Base-by-base conservation (phyloP, 306 rosid species). In the Sicyos edulis region DNA sequence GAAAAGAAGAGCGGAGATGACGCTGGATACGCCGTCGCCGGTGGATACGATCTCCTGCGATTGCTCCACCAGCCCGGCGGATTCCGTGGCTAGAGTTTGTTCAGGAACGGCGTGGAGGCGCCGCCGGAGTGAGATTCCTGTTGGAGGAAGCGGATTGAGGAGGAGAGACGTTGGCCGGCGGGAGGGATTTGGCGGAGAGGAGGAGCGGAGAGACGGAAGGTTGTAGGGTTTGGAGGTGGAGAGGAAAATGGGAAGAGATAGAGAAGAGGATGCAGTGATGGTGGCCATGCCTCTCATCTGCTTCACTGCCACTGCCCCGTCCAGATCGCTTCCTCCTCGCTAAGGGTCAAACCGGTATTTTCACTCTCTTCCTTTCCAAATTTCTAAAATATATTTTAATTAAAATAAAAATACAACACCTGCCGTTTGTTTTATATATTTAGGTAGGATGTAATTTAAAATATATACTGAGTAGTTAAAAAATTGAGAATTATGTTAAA, bases 271-370 rank as follows among this genome's bases (percentile, higher is more conserved):
- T 76, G 80, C 42, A 0, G 7, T 22, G 62, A 79, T 72, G 73
- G 89, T 65, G 64, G 89, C 81, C 98, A 92, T 91, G 59, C 83
- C n/a, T n/a, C 72, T 80, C 85, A 77, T 77, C 86, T 72, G 82
- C 84, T 62, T 66, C 4, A 40, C 47, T 55, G 70, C 75, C 47
- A 26, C 57, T 72, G 51, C 80, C 52, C 12, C 54, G 37, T 32
- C 37, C 37, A 32, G 19, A 21, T 49, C 71, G 53, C 10, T 42
- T 65, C 71, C 10, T 66, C 55, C 8, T 13, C 54, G 6, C 4
- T 0, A 5, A 59, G 7, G 7, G 10, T 42, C 52, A 49, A 12
- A 10, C 16, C 9, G 12, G 53, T 64, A 64, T 44, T 66, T 17
- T 12, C 50, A 62, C 2, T 44, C 5, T 19, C 51, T n/a, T n/a